A percentile compares a stretch with the other conserved stretches of the same genome.
Conservation (phyloP, 2,329 filamentous ascomycete genomes). For the Daldinia eschscholtzii region DNA sequence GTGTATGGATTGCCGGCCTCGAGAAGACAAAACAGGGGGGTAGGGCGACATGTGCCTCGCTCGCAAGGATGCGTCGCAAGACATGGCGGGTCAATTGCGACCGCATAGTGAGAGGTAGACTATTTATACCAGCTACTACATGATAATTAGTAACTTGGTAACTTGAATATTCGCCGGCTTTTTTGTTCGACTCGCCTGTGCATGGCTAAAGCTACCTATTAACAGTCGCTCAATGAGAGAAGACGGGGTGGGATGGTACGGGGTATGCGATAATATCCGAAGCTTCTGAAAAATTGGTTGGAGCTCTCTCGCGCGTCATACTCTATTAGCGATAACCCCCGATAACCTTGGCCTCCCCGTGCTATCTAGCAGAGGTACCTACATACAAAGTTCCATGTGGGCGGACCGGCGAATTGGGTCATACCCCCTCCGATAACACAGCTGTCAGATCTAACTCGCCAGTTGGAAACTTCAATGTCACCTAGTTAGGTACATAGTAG, state of each 20-base stretch:
- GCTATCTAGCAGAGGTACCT: not conserved
- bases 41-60: slow-evolving; percentile 42
- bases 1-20: slow-evolving; percentile 49
- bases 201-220: slow-evolving; percentile 48
- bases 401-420: slow-evolving; percentile 15
- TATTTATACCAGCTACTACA: slow-evolving; percentile 48
- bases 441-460: not conserved
- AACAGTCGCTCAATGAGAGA: slow-evolving; percentile 23
- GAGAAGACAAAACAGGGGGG: slow-evolving; percentile 31
- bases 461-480: not conserved
- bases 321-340: slow-evolving; percentile 21
- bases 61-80: slow-evolving; percentile 55
- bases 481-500: not conserved
- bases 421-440: not conserved
- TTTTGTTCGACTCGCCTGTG: slow-evolving; percentile 45
- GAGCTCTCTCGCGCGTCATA: slow-evolving; percentile 37
- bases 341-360: slow-evolving; percentile 11
- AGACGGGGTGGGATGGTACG: slow-evolving; percentile 19
- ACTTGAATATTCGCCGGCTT: not conserved
- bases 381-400: not conserved
- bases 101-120: slow-evolving; percentile 52
- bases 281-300: slow-evolving; percentile 38
- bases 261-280: slow-evolving; percentile 17
- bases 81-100: slow-evolving; percentile 55
- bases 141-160: slow-evolving; percentile 43